Evolutionary conservation across 1,284 basidiomycete species (phyloP).

Genomic region (Sporisorium reilianum): DNA sequence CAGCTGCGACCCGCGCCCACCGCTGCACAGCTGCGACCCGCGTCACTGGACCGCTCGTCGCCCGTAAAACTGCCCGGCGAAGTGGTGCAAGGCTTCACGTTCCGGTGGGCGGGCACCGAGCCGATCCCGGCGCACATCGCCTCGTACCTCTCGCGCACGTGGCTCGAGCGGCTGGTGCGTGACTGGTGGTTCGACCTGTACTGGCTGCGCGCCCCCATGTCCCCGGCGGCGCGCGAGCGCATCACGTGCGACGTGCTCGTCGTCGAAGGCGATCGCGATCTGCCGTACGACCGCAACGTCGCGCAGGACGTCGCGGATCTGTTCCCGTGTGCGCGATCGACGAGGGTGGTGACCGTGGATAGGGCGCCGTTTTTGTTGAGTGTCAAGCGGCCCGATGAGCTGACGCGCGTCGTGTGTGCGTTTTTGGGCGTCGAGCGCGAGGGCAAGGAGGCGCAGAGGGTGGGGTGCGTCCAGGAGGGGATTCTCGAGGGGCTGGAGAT

Average conservation of each 20-base stretch:
- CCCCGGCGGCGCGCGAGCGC: not conserved
- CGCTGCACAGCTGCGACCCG: not conserved
- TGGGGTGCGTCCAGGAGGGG: not conserved
- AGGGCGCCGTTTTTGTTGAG: constrained; percentile 17
- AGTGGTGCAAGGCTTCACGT: constrained; percentile 28
- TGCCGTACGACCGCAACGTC: constrained; percentile 28
- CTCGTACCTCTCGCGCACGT: constrained; percentile 18
- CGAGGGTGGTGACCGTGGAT: constrained; percentile 1
- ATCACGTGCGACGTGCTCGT: constrained; percentile 19
- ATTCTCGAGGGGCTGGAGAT: not conserved
- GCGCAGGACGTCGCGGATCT: constrained; percentile 8
- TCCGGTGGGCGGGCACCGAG: constrained; percentile 31
- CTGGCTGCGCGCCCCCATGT: constrained; percentile 22
- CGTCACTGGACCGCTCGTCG: not conserved
- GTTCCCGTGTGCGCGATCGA: constrained; percentile 2
- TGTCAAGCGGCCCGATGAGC: constrained; percentile 13
- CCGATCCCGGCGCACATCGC: constrained; percentile 21
- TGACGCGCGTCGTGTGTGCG: constrained; percentile 2
- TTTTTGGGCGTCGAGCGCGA: constrained; percentile 6
- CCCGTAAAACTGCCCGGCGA: constrained; percentile 18
- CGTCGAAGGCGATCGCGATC: constrained; percentile 20
- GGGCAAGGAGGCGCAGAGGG: not conserved
- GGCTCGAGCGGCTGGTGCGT: constrained; percentile 23
- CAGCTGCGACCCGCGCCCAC: no score
- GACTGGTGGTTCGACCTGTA: constrained; percentile 44